Base-by-base conservation (phyloP, 2,329 filamentous ascomycete genomes). In the Scleromitrula shiraiana region DNA sequence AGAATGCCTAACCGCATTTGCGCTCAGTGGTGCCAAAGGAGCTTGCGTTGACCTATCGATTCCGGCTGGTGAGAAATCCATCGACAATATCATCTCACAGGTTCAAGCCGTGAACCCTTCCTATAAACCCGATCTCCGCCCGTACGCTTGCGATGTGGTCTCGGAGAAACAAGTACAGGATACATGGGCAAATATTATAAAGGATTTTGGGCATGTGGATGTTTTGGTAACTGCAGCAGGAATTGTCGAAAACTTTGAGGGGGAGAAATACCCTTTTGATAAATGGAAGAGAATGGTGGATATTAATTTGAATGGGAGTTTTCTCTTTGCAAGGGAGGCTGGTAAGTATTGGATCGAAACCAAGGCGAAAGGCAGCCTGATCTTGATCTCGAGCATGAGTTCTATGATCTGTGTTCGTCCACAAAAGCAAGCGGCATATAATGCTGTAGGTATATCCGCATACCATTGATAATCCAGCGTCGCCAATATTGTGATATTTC, bases 1-100 rank as follows among this genome's bases (percentile, higher is more conserved):
- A 33, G 70, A 68, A 15, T 65, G 77, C 12, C 69, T 74, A 4
- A 63, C 64, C 23, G 74, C 57, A 20, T 59, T 59, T 35, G 54
- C 58, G 10, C 47, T 55, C n/a, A 58, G 56, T 39, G 57, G 56
- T 15, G 57, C 58, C 19, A 50, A 49, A 22, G 58, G 57, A 29
- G 58, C 57, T 12, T 58, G 56, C 19, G 46, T 60, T 23, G 58
- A 60, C 27, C 41, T 59, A 1, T 54, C 53, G 2, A 14, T 50
- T 6, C 17, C 51, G 20, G 39, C 24, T n/a, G 52, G 53, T 14
- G 26, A 58, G 24, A 42, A 54, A 2, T 64, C 62, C 9, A 61
- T 66, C 42, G 44, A 58, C 20, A 56, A 59, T 37, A 65, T 66
- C 49, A 52, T 51, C n/a, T 50, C 57, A 15, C 58, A 62, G 41